A percentile compares a stretch with the other conserved stretches of the same genome.
phyloP scores from a whole-genome alignment of 2,329 filamentous ascomycete species.

The Paradendryphiella salina region DNA sequence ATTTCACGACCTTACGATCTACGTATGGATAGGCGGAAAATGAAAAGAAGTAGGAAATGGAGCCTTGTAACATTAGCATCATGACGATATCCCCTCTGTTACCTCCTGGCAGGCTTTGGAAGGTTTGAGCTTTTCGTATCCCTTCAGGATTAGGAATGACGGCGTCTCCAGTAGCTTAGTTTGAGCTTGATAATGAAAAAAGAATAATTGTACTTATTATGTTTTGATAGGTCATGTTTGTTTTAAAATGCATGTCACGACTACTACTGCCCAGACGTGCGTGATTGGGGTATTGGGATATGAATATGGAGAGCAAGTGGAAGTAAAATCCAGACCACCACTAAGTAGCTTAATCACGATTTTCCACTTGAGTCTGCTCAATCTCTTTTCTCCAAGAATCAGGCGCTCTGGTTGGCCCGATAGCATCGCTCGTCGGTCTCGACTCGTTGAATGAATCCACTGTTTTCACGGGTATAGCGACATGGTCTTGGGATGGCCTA shows the following conservation, averaged over 20 bases:
- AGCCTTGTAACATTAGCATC: slow-evolving; percentile 33
- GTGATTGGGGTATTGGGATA: not conserved
- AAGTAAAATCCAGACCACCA: not conserved
- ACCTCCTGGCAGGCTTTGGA: slow-evolving; percentile 25
- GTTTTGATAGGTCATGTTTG: not conserved
- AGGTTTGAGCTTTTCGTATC: slow-evolving; percentile 20
- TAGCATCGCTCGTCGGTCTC: not conserved
- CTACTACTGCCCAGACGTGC: not conserved
- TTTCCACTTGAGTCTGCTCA: not conserved
- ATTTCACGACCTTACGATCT: slow-evolving; percentile 31
- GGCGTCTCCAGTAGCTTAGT: slow-evolving; percentile 28
- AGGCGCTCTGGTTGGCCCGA: not conserved
- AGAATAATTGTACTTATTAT: slow-evolving; percentile 7
- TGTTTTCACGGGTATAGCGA: not conserved
- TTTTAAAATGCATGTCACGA: not conserved
- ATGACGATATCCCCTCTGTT: slow-evolving; percentile 28
- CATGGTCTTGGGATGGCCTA: not conserved
- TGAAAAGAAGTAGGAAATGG: slow-evolving; percentile 13
- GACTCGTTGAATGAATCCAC: not conserved
- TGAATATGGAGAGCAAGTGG: no score
- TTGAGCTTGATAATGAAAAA: slow-evolving; percentile 26
- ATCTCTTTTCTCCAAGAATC: not conserved
- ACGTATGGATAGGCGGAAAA: slow-evolving; percentile 23
- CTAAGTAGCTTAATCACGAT: not conserved
- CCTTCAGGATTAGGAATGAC: slow-evolving; percentile 14